Evolutionary conservation across 495 filamentous ascomycete species (phyloP), one percentile per base, ranked within the genome.

Genomic region (Cladorrhinum samala): DNA sequence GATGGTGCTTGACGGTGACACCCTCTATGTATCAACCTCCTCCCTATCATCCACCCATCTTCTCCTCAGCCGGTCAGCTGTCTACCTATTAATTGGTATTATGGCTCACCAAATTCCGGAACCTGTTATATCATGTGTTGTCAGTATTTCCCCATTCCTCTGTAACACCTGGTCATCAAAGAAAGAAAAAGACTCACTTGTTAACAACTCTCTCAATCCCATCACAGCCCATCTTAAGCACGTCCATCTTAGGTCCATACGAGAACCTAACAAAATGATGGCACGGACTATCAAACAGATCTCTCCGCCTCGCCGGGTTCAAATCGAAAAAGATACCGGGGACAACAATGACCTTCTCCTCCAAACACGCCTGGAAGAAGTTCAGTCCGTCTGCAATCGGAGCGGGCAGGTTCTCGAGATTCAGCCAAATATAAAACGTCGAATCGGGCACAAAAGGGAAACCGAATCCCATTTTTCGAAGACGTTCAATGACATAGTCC

Each of bases 301-400:
- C 92, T 54, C 92, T 75, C 50, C 92, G 75, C 64, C 86, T 84
- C n/a, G 85, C 83, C 11, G 92, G 92, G 72, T 97, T 96, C 61
- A 97, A 67, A 61, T 97, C 86, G 57, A 89, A 88, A 68, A 89
- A 89, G 66, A 97, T 96, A 42, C 92, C 92, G 0, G 92, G 91
- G 0, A 96, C 92, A 2, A 96, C 90, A 59, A 96, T 95, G 53
- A 93, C 87, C 76, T 92, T 93, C 77, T 95, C 88, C 58, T 86
- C 79, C 37, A 97, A 70, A 59, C 93, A 91, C 23, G 88, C 88
- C 66, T 92, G 85, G 80, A 97, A 96, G 80, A 97, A 97, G 68
- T 94, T 96, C 63, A 97, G 71, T 2, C 92, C 92, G 67, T 96
- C 92, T 49, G 83, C 84, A 67, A 97, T 93, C 53, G 79, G 83